Conservation (phyloP, 2,329 filamentous ascomycete genomes). For the Aspergillus flavus region DNA sequence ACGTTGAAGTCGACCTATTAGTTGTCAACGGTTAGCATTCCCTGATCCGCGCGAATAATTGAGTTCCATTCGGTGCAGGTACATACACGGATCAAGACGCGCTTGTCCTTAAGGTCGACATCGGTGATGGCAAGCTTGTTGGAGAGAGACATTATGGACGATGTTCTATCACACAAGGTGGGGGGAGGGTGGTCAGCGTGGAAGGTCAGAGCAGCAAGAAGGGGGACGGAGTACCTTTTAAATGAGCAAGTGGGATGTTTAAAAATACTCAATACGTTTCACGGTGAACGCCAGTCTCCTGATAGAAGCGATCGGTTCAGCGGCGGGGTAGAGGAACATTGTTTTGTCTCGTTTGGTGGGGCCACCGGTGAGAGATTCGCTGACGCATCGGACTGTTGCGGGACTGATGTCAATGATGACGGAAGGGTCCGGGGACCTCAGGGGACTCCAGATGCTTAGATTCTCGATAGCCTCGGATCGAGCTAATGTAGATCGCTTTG, state of each 20-base stretch:
- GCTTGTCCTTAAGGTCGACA: slow-evolving; percentile 96
- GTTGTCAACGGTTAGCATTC: slow-evolving; percentile 17
- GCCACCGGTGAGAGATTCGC: slow-evolving; percentile 29
- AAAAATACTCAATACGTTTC: slow-evolving; percentile 22
- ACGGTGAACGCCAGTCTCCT: slow-evolving; percentile 25
- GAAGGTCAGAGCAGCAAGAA: slow-evolving; percentile 9
- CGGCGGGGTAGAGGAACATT: slow-evolving; percentile 26
- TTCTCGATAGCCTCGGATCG: slow-evolving; percentile 29
- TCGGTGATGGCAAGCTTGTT: slow-evolving; percentile 98
- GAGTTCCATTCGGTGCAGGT: no score
- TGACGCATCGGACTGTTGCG: slow-evolving; percentile 42
- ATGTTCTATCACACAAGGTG: slow-evolving; percentile 14
- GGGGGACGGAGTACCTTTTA: slow-evolving; percentile 15
- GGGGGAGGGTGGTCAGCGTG: slow-evolving; percentile 4
- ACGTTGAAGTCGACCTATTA: slow-evolving; percentile 98
- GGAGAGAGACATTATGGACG: slow-evolving; percentile 81
- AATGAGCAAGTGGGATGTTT: slow-evolving; percentile 8
- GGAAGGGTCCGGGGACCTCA: slow-evolving; percentile 32
- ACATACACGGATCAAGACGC: slow-evolving; percentile 93
- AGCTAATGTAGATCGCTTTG: slow-evolving; percentile 7
- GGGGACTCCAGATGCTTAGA: slow-evolving; percentile 21
- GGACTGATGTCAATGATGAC: slow-evolving; percentile 44
- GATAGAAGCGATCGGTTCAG: slow-evolving; percentile 14
- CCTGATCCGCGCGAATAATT: background rate
- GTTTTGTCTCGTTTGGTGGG: slow-evolving; percentile 28